Base-by-base conservation (phyloP, 768 basidiomycete genomes). In the Calvatia gigantea region DNA sequence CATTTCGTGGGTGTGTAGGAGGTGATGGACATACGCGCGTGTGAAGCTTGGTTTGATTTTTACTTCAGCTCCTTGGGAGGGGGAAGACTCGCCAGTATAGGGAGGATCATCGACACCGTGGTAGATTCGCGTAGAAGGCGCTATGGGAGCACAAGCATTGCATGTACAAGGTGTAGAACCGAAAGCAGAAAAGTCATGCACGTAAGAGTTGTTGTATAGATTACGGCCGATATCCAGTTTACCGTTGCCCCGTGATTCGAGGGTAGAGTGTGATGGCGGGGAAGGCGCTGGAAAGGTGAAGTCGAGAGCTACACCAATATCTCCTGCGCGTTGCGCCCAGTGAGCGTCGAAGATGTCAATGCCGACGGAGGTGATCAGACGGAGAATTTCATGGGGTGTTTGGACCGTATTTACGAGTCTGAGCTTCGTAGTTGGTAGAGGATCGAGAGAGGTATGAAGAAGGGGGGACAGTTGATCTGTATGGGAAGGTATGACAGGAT, bases 1-100 rank as follows among this genome's bases (percentile, higher is more conserved):
- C 92, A 95, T 94, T 67, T 95, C 93, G 68, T 94, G 93, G 5
- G 92, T 92, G 49, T 87, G 85, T 32, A 94, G 72, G 12, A 95
- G 80, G 62, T 95, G 92, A 65, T 95, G 91, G 28, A 92, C 48
- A 61, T 94, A 95, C 2, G 88, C 87, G 12, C 79, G 75, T 4
- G 76, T 74, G 59, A 71, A 73, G 1, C 75, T 68, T 1, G 72
- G 70, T 23, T 64, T 65, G 47, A 68, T 66, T 12, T 53, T 21
- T 6, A 25, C 8, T 6, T 19, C 29, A 5, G 44, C 11, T 15
- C 58, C 43, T 23, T 56, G 54, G n/a, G 21, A 17, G 15, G 43
- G 45, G 17, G 37, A 28, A 29, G 21, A 42, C 46, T 60, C 56
- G 48, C 41, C 17, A n/a, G 62, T 51, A 23, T 54, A 43, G 8